A percentile compares a stretch with the other conserved stretches of the same genome.
Evolutionary conservation across 345 rosid genomes (phyloP).

Genomic region (Eutrema japonicum): DNA sequence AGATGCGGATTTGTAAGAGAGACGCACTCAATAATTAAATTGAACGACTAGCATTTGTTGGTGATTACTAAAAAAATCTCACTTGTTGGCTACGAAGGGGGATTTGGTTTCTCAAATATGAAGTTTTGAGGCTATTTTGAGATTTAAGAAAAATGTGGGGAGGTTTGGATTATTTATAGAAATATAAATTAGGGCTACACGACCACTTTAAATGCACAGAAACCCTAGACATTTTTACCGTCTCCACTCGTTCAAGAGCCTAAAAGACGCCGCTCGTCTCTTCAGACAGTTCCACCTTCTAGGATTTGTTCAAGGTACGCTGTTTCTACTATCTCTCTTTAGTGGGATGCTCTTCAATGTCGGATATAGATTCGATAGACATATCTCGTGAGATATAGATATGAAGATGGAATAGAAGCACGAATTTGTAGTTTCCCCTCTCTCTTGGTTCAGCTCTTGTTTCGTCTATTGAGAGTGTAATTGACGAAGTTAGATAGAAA

Average conservation of each 20-base stretch:
- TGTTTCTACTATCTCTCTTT: background rate
- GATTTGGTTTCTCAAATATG: no score
- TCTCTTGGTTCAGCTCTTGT: background rate
- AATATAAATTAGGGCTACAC: conserved; percentile 26
- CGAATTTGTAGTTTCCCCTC: background rate
- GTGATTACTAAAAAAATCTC: background rate
- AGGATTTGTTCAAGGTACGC: conserved; percentile 34
- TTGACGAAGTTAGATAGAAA: conserved; percentile 4
- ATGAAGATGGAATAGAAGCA: background rate
- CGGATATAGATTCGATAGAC: background rate
- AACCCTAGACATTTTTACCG: conserved; percentile 26
- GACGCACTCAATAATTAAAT: background rate
- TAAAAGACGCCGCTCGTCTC: conserved; percentile 38
- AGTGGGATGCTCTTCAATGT: background rate
- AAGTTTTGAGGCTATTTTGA: conserved; percentile 13
- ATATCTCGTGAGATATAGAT: background rate
- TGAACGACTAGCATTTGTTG: background rate
- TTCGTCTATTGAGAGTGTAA: background rate
- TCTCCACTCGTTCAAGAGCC: conserved; percentile 30
- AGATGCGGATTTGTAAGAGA: conserved; percentile 2
- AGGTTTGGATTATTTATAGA: background rate
- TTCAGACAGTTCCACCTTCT: conserved; percentile 34
- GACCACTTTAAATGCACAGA: conserved; percentile 32
- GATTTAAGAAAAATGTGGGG: background rate
- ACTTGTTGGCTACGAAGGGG: background rate